Evolutionary conservation across 1,139 yeast genomes (phyloP), one percentile per base, ranked within the genome.

Genomic region (Hyphopichia wangnamkhiaoensis): DNA sequence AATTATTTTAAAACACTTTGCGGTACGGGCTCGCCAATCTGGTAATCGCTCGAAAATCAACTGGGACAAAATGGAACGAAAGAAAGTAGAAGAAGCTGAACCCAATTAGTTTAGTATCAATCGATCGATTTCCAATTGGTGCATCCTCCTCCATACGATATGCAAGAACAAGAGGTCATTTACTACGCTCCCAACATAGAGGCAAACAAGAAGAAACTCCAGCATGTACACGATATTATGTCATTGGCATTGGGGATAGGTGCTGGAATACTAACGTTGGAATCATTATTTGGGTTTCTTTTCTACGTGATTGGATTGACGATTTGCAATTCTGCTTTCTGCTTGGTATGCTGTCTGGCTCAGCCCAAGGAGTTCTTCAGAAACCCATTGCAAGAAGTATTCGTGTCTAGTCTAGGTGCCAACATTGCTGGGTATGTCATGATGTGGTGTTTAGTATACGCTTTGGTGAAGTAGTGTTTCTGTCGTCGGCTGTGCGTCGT

Each of bases 391-490:
- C 70, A 68, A 31, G 84, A 80, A 41, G 61, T 88, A 0, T 74
- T 82, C 44, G 38, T 82, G 3, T 79, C 73, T 34, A 80, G 84
- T 13, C 46, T 85, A 5, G 64, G 78, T 14, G 65, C 82, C 29
- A 82, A 82, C 42, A 54, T 84, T 13, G 79, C 91, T 2, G 88
- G 93, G 14, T 88, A 69, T 54, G 70, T 85, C 20, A 83, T 88
- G 83, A 80, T 85, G 71, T 88, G 96, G 96, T 85, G 95, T 48
- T 68, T 88, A 55, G 78, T 84, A 34, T 83, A 79, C 61, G 94
- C 93, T 0, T 63, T 88, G 49, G 78, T 76, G 8, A 59, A 57
- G 43, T 61, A 39, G 39, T n/a, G 20, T 17, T n/a, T n/a, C n/a
- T n/a, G n/a, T n/a, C n/a, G n/a, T n/a, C n/a, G n/a, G n/a, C n/a